phyloP scores from a whole-genome alignment of 345 rosid genomes.

The Cardamine chenopodiifolia region DNA sequence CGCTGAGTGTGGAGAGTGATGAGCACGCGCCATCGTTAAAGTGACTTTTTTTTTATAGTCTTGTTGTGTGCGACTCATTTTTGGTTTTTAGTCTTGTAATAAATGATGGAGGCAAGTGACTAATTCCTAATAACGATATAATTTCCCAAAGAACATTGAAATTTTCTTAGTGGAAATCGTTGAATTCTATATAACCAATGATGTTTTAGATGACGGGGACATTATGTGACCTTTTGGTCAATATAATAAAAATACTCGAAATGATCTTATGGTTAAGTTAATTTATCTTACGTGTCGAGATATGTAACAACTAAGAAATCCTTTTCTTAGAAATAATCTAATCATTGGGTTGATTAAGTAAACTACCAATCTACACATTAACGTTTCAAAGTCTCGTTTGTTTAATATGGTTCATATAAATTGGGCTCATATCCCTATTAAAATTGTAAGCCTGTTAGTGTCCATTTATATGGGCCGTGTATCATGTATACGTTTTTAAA shows the following conservation, averaged over 20 bases:
- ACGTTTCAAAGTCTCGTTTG: neutral
- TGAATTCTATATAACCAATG: constrained; percentile 19
- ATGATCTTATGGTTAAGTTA: constrained; percentile 1
- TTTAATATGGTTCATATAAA: neutral
- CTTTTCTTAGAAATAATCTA: constrained; percentile 22
- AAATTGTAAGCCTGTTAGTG: neutral
- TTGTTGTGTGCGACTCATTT: constrained; percentile 9
- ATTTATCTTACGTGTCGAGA: constrained; percentile 29
- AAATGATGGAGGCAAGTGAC: constrained; percentile 22
- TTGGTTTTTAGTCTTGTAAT: constrained; percentile 13
- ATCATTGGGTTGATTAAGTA: constrained; percentile 26
- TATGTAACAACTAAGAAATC: neutral
- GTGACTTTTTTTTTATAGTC: no score
- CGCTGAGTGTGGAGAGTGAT: neutral
- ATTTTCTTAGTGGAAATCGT: neutral
- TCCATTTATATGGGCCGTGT: neutral
- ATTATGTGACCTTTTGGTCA: constrained; percentile 35
- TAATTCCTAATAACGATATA: constrained; percentile 1
- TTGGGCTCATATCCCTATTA: neutral
- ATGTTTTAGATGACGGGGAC: constrained; percentile 31
- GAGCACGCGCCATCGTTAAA: constrained; percentile 31
- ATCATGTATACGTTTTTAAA: no score
- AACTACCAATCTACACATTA: neutral
- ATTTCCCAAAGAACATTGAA: constrained; percentile 19
- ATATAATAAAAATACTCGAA: constrained; percentile 15